Evolutionary conservation across 2,329 filamentous ascomycete species (phyloP), one percentile per base, ranked within the genome.

Genomic region (Domatiomyces globalis): DNA sequence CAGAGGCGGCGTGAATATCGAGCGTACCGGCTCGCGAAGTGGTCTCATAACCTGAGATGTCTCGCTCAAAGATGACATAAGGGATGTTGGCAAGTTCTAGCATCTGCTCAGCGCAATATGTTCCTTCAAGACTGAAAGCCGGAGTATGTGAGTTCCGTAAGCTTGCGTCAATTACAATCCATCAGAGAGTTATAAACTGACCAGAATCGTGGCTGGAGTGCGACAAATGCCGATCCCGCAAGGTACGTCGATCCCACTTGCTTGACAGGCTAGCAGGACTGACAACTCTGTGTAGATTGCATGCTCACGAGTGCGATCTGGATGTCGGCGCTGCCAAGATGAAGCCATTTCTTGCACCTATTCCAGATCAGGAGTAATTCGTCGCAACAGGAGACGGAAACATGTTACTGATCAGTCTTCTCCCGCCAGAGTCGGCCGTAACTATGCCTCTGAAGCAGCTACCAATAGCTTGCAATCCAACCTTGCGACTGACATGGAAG

Each of bases 1-100:
- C 61, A 22, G 54, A 53, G 15, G 39, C 46, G 8, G 49, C 29
- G 33, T 60, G 58, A 2, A 63, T 43, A 29, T 63, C 61, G 1
- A 62, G 51, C n/a, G n/a, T n/a, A n/a, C n/a, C n/a, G n/a, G n/a
- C n/a, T n/a, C n/a, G n/a, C n/a, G n/a, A n/a, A n/a, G n/a, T n/a
- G n/a, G n/a, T n/a, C n/a, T n/a, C n/a, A n/a, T n/a, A n/a, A n/a
- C n/a, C n/a, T n/a, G n/a, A n/a, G n/a, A n/a, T n/a, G n/a, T n/a
- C n/a, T n/a, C n/a, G n/a, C n/a, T n/a, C n/a, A n/a, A n/a, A n/a
- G n/a, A n/a, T n/a, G n/a, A n/a, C n/a, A n/a, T n/a, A n/a, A n/a
- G n/a, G n/a, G n/a, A n/a, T n/a, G n/a, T n/a, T n/a, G n/a, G n/a
- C n/a, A n/a, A n/a, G n/a, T n/a, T n/a, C n/a, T n/a, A n/a, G n/a